phyloP scores from a whole-genome alignment of 2,329 filamentous ascomycete genomes.

The Pestalotiopsis sp. region DNA sequence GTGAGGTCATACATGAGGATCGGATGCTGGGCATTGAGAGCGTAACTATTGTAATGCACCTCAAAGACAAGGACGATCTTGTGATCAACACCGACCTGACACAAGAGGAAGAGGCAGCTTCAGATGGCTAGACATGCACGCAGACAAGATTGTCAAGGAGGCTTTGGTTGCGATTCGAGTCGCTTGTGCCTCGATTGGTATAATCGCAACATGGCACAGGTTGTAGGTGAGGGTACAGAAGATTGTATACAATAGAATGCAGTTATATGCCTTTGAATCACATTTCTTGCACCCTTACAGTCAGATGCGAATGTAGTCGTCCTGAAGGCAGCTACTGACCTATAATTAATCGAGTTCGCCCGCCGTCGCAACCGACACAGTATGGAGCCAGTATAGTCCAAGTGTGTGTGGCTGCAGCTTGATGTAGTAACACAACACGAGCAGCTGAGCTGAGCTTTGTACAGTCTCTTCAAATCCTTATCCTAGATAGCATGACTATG shows the following conservation, averaged over 20 bases:
- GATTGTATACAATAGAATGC: no score
- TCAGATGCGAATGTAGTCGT: neutral
- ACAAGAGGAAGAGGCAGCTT: constrained; percentile 14
- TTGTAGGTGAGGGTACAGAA: no score
- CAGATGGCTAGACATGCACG: neutral
- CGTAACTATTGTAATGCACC: constrained; percentile 53
- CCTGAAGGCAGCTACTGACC: neutral
- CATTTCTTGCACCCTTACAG: neutral
- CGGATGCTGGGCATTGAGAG: constrained; percentile 48
- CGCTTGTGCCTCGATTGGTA: neutral
- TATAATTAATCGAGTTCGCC: neutral
- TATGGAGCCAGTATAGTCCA: neutral
- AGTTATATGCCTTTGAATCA: neutral
- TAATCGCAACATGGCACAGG: neutral
- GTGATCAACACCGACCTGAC: constrained; percentile 53
- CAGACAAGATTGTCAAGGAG: neutral
- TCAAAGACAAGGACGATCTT: constrained; percentile 51
- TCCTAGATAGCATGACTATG: no score
- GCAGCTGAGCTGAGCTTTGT: neutral
- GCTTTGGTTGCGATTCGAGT: neutral
- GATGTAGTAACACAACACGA: neutral
- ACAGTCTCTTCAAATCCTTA: neutral
- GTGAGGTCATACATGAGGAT: constrained; percentile 22
- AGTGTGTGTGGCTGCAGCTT: neutral
- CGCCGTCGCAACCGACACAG: neutral